Evolutionary conservation across 331 rosid genomes (phyloP), one percentile per base, ranked within the genome.

Genomic region (Prunus yedoensis): DNA sequence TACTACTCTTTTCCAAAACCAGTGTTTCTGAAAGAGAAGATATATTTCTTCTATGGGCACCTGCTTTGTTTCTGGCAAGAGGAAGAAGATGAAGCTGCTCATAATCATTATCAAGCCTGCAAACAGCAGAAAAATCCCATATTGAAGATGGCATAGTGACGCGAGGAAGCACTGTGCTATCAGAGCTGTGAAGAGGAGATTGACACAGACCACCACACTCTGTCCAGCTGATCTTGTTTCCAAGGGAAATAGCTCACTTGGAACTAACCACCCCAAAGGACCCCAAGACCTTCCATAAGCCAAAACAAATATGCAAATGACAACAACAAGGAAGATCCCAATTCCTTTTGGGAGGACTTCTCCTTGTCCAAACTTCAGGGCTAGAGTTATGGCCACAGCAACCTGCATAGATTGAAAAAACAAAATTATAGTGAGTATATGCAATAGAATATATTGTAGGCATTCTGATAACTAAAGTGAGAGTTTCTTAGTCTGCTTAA

Each of bases 281-380:
- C 98, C 97, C 99, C 97, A 95, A 3, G 99, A 91, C 86, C 99
- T 91, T 75, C 99, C 99, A 70, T 92, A 95, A 49, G 94, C 97
- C 89, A 95, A 83, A 21, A 95, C 99, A 17, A 92, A 95, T 32
- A 89, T 15, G 81, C 88, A 92, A 2, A 95, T 89, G 79, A 86
- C 72, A 5, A 95, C 8, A 18, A 92, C 98, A 52, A 95, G 99
- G 71, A 95, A 77, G 30, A 79, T 30, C 41, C 96, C 93, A 38
- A 82, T 53, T 50, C 91, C 91, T 76, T 85, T 92, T 0, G 97
- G 68, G 43, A 92, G 92, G 61, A 56, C 70, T 81, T 84, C 84
- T 61, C 98, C 98, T 75, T 92, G 85, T 81, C 97, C 99, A 65
- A 95, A 89, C 65, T 89, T 84, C 14, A 80, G 10, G 0, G 98